phyloP scores from a whole-genome alignment of 2,329 filamentous ascomycete genomes.

The Fusarium albidum region DNA sequence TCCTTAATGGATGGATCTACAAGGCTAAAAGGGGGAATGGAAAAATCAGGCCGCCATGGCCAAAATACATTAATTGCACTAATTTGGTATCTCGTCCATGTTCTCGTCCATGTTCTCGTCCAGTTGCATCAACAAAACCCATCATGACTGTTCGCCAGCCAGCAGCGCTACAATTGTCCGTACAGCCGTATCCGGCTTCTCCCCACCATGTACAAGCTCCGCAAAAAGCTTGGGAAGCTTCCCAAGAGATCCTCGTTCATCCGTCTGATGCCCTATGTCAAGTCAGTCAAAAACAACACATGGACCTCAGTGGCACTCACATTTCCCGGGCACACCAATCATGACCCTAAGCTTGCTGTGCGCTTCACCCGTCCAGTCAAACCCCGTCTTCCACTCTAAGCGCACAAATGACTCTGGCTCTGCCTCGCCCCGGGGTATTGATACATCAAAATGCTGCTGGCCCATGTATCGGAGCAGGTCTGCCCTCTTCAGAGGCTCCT shows the following conservation, averaged over 20 bases:
- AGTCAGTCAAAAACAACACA: constrained; percentile 23
- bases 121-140: too few relatives aligned
- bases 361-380: constrained; percentile 79
- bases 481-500: constrained; percentile 35
- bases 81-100: constrained; percentile 23
- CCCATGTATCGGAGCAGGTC: constrained; percentile 65
- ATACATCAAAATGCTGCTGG: constrained; percentile 57
- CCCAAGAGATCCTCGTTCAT: constrained; percentile 62
- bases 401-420: constrained; percentile 54
- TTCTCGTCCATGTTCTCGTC: constrained; percentile 2
- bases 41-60: constrained; percentile 8
- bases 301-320: constrained; percentile 55
- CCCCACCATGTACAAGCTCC: constrained; percentile 62
- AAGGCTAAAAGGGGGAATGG: constrained; percentile 17
- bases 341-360: constrained; percentile 64
- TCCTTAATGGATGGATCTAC: constrained; percentile 36
- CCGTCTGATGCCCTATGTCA: constrained; percentile 64
- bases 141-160: constrained; percentile 50
- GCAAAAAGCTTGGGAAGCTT: constrained; percentile 69
- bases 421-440: constrained; percentile 44
- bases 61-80: constrained; percentile 32
- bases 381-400: constrained; percentile 69
- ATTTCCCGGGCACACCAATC: constrained; percentile 66
- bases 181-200: constrained; percentile 64
- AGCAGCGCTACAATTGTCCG: constrained; percentile 68